phyloP scores from a whole-genome alignment of 495 filamentous ascomycete species.

The Hamigera avellanea region DNA sequence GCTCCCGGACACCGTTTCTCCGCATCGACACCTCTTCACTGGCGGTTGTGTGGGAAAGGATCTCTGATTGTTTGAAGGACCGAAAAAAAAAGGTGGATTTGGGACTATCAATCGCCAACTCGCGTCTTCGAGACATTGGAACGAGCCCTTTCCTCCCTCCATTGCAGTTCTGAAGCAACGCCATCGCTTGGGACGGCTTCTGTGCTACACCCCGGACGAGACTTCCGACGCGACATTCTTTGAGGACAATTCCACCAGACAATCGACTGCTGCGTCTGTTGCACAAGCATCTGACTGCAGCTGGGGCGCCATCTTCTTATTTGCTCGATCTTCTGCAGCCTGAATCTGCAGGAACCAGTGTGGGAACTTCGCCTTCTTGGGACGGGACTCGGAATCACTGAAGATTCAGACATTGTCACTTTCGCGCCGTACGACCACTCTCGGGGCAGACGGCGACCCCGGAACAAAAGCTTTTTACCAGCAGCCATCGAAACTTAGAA shows the following conservation, averaged over 20 bases:
- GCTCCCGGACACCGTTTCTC: slow-evolving; percentile 1
- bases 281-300: slow-evolving; percentile 8
- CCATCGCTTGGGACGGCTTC: not conserved
- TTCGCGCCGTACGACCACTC: slow-evolving; percentile 40
- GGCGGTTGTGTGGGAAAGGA: not conserved
- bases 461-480: slow-evolving; percentile 17
- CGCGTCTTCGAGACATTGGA: not conserved
- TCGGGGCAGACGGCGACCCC: slow-evolving; percentile 43
- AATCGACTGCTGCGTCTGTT: slow-evolving; percentile 3
- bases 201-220: not conserved
- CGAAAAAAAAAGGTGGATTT: not conserved
- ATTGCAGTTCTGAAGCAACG: too few relatives aligned
- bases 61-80: not conserved
- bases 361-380: too few relatives aligned
- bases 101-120: not conserved
- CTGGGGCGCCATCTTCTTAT: not conserved
- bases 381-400: slow-evolving; percentile 8
- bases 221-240: not conserved
- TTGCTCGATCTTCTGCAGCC: not conserved
- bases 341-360: too few relatives aligned
- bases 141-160: not conserved
- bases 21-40: not conserved
- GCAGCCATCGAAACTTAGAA: slow-evolving; percentile 3
- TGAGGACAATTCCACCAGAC: too few relatives aligned
- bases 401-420: slow-evolving; percentile 13